Base-by-base conservation (phyloP, 495 filamentous ascomycete species). In the Aspergillus mulundensis region DNA sequence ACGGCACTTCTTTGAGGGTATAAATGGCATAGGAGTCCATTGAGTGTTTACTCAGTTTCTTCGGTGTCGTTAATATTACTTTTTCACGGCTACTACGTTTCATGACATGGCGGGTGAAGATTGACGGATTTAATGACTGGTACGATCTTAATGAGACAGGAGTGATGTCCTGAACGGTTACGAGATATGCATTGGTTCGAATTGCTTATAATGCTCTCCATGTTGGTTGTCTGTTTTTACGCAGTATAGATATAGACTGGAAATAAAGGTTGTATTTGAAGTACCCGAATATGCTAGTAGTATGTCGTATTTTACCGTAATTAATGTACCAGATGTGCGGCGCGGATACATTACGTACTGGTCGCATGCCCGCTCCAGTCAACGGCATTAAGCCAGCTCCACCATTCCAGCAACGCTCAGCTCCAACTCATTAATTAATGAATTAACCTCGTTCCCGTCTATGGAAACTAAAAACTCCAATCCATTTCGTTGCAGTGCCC, bases 381-480 rank as follows among this genome's bases (percentile, higher is more conserved):
- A 15, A 39, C 20, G 8, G 18, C 34, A 15, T 50, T 23, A 36
- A 32, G 28, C 34, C 32, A 16, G 21, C 30, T 42, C 30, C 30
- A 50, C 30, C 30, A 50, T 20, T 50, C 34, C 15, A 16, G 5
- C 15, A 41, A 15, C 30, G 41, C 15, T 24, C 34, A 21, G 8
- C 30, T 19, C 23, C 47, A 38, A 25, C 48, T 50, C 48, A 20
- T 8, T 32, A 3, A 47, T 32, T 19, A 32, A 47, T 18, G 14
- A 28, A 48, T 47, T 4, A 16, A 16, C 19, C 12, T 50, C 14
- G 1, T 39, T 30, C 44, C 43, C 34, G 51, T 65, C 54, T 49
- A 65, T 62, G 59, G 60, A 62, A 57, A 25, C 12, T 50, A 38
- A 25, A 21, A 24, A 10, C 25, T 39, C 55, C 41, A 53, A 21